phyloP scores from a whole-genome alignment of 441 rosid genomes.

The Syzygium syzygioides region DNA sequence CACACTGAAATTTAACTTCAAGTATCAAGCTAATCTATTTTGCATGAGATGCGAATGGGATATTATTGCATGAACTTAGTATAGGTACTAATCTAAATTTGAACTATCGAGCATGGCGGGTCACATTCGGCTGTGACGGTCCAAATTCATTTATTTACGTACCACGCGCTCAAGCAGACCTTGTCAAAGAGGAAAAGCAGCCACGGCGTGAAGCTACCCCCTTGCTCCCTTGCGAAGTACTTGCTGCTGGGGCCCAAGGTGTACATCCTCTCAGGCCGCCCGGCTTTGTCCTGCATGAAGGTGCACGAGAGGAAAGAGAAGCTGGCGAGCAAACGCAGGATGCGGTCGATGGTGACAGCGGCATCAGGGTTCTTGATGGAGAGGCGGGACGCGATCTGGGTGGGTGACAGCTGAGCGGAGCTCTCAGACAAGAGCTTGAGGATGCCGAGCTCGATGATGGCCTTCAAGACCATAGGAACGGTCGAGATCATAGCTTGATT shows the following conservation, averaged over 20 bases:
- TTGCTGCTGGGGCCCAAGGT: not conserved
- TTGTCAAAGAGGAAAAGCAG: not conserved
- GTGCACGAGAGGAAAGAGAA: not conserved
- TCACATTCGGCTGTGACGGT: not conserved
- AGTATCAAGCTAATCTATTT: not conserved
- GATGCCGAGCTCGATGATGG: not conserved
- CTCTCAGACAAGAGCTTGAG: not conserved
- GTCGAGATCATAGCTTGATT: not conserved
- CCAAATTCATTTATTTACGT: not conserved
- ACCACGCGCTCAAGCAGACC: not conserved
- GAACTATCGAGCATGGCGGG: not conserved
- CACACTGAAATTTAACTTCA: not conserved
- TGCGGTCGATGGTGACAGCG: not conserved
- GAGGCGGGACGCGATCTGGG: not conserved
- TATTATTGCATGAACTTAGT: no score
- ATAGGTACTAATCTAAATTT: no score
- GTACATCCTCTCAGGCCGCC: not conserved
- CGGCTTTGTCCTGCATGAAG: not conserved
- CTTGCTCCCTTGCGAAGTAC: not conserved
- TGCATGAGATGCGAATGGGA: not conserved
- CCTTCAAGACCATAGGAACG: not conserved
- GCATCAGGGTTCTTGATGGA: conserved; percentile 1
- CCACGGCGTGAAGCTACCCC: not conserved
- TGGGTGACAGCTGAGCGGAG: not conserved
- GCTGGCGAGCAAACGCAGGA: not conserved